Base-by-base conservation (phyloP, 2,329 filamentous ascomycete species). In the Sporothrix curviconia region DNA sequence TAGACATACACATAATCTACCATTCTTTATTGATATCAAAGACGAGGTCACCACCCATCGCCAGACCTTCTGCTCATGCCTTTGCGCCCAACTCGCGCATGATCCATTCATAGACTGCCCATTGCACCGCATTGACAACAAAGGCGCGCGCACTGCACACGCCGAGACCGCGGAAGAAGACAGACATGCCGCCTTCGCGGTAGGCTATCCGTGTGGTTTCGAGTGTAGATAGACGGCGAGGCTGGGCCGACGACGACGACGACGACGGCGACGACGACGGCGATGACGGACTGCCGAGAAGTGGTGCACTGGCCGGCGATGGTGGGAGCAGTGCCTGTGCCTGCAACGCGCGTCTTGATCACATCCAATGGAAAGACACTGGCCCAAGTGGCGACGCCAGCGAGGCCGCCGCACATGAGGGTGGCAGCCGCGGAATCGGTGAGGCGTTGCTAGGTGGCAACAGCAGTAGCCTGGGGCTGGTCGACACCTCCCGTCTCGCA, bases 341-440 rank as follows among this genome's bases (percentile, higher is more conserved):
- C 70, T 97, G 92, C n/a, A 96, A 80, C 55, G n/a, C 90, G 78
- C 3, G 92, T 96, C 74, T 97, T 97, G 67, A 97, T 80, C 47
- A 96, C 86, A 70, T 97, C 92, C 15, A 97, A 73, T 0, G 92
- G 92, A 64, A 96, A 97, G 28, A 97, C 84, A 58, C 87, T 92
- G 4, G 83, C 85, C 92, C 92, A 97, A 0, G 91, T 95, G 39
- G 88, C 81, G 19, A 96, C 81, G 0, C 92, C 92, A 6, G 92
- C 92, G 51, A 96, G 69, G 0, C 92, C 92, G 46, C 92, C 92
- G 64, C 90, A 95, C 1, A 96, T 70, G 6, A 97, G 73, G 17
- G 89, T 81, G 64, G 85, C 80, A 54, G 72, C 78, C 5, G 40
- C 40, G 0, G 58, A 57, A 3, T n/a, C n/a, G 49, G 22, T 12